phyloP scores from a whole-genome alignment of 225 moss, liverwort and hornwort genomes.

The Asterella californica region DNA sequence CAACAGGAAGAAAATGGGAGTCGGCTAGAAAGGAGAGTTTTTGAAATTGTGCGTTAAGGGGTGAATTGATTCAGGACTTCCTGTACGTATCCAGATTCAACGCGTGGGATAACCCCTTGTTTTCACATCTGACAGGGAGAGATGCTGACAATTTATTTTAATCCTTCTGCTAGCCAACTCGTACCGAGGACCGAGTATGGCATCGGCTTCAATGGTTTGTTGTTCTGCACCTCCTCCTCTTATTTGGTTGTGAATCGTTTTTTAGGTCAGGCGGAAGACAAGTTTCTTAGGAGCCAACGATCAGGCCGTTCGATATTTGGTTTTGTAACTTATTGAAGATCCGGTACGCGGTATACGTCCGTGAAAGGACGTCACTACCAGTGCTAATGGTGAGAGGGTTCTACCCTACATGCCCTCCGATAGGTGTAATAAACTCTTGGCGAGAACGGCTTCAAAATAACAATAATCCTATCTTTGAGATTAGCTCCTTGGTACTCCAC shows the following conservation, averaged over 20 bases:
- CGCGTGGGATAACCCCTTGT: neutral
- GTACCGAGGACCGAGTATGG: conserved; percentile 62
- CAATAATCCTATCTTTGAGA: neutral
- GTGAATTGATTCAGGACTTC: neutral
- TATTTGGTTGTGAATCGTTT: neutral
- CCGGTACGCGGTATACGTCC: neutral
- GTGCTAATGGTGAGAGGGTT: neutral
- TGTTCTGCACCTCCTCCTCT: neutral
- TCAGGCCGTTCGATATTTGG: neutral
- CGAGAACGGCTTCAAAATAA: neutral
- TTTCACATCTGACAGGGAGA: conserved; percentile 46
- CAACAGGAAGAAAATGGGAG: neutral
- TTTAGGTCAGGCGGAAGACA: neutral
- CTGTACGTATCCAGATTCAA: neutral
- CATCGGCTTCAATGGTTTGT: conserved; percentile 83
- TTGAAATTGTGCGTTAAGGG: neutral
- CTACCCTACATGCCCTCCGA: neutral
- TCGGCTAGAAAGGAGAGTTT: neutral
- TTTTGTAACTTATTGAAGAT: neutral
- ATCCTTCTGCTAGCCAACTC: conserved; percentile 59
- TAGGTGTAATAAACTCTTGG: neutral
- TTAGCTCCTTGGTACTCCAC: conserved; percentile 19
- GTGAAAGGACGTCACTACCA: neutral
- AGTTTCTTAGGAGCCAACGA: neutral
- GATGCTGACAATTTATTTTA: conserved; percentile 66